Conservation (phyloP, 208 protist species). For the Trypanosoma mega region DNA sequence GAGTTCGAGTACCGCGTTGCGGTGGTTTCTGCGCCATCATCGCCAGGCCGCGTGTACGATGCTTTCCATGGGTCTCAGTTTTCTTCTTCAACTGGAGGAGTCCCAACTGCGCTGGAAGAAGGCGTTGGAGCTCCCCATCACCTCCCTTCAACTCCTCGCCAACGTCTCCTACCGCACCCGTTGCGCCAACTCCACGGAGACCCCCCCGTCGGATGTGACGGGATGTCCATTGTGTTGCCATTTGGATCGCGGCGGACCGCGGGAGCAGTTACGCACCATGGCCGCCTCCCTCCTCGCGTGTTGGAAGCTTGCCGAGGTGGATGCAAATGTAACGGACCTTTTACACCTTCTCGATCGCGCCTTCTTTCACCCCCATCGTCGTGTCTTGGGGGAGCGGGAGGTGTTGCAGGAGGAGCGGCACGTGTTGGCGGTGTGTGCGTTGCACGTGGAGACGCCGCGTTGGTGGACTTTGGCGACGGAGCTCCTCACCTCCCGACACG, state of each 20-base stretch:
- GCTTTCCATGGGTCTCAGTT: conserved; percentile 22
- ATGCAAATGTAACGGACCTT: conserved; percentile 27
- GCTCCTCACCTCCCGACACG: conserved; percentile 5
- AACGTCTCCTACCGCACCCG: conserved; percentile 2
- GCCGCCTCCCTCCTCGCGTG: conserved; percentile 35
- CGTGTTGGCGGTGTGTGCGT: conserved; percentile 19
- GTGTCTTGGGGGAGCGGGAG: conserved; percentile 15
- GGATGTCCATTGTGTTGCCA: too few species aligned
- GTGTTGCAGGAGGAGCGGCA: conserved; percentile 12
- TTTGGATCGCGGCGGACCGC: conserved; percentile 2
- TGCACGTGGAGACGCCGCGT: conserved; percentile 15
- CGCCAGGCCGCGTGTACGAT: conserved; percentile 19
- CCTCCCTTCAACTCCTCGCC: conserved; percentile 32
- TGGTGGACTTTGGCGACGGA: conserved; percentile 31
- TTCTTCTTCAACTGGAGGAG: conserved; percentile 17
- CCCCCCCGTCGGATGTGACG: too few species aligned
- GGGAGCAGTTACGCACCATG: conserved; percentile 31
- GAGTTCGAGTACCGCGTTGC: conserved; percentile 3
- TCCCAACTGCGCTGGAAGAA: conserved; percentile 15
- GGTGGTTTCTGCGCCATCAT: conserved; percentile 24
- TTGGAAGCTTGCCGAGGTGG: conserved; percentile 39
- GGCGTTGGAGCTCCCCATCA: conserved; percentile 27
- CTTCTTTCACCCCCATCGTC: conserved; percentile 22
- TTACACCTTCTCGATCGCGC: conserved; percentile 10
- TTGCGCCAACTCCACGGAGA: too few species aligned